Evolutionary conservation across 176 grass and related monocot species (phyloP).

Genomic region (Oryza brachyantha): DNA sequence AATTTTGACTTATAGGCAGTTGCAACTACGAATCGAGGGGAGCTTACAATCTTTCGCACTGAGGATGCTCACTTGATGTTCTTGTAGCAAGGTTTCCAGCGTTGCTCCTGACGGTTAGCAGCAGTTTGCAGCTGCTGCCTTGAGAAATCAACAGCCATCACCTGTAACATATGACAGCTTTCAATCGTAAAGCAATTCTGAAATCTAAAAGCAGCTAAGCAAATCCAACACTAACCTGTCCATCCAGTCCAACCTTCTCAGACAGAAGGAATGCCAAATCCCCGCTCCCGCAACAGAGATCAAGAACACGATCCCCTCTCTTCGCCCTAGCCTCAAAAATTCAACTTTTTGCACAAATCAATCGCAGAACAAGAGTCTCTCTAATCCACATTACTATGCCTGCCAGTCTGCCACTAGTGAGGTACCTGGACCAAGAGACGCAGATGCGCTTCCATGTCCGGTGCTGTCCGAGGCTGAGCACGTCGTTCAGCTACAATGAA

Average conservation of each 20-base stretch:
- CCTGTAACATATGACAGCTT: constrained; percentile 35
- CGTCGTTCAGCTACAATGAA: constrained; percentile 73
- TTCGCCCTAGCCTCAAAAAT: constrained; percentile 48
- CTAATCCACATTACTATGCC: background rate
- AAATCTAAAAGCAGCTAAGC: background rate
- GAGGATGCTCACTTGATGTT: constrained; percentile 83
- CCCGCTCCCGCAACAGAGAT: constrained; percentile 93
- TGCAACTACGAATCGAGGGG: too few species aligned
- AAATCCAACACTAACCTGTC: constrained; percentile 57
- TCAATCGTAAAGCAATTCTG: background rate
- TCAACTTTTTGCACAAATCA: background rate
- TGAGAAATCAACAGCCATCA: constrained; percentile 81
- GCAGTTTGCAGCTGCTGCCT: constrained; percentile 58
- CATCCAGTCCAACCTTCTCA: constrained; percentile 78
- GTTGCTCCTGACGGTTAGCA: constrained; percentile 52
- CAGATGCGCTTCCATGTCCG: constrained; percentile 88
- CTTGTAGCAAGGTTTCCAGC: constrained; percentile 84
- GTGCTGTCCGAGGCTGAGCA: constrained; percentile 82
- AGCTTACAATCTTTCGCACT: constrained; percentile 41
- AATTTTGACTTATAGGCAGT: too few species aligned
- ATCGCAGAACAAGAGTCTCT: background rate
- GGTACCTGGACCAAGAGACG: constrained; percentile 82
- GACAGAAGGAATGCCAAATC: constrained; percentile 82
- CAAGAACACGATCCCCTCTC: constrained; percentile 74
- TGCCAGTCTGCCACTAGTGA: background rate